A percentile compares a stretch with the other conserved stretches of the same genome.
phyloP scores from a whole-genome alignment of 257 asterid species.

The Ophiorrhiza pumila region DNA sequence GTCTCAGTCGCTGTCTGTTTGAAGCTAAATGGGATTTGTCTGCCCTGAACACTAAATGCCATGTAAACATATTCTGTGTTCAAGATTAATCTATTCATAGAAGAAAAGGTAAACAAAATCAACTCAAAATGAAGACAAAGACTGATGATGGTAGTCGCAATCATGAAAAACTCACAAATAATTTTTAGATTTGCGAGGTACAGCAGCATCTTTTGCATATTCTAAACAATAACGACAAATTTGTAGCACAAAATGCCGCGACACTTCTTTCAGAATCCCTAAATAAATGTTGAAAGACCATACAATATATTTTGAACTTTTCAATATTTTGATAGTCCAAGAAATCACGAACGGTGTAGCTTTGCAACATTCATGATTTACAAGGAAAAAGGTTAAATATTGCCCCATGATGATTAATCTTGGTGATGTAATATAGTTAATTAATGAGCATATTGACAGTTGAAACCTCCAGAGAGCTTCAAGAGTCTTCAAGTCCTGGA shows the following conservation, averaged over 20 bases:
- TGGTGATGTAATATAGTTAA: not conserved
- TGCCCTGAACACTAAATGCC: not conserved
- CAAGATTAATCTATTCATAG: not conserved
- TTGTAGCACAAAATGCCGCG: no score
- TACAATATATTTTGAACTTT: no score
- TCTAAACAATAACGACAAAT: no score
- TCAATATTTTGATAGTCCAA: no score
- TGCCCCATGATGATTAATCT: not conserved
- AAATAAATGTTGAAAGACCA: no score
- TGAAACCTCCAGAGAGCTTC: no score
- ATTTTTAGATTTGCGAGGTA: no score
- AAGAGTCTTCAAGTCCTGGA: slow-evolving; percentile 56
- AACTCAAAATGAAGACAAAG: not conserved
- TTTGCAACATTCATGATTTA: slow-evolving; percentile 12
- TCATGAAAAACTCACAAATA: not conserved
- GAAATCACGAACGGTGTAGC: not conserved
- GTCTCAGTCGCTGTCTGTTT: not conserved
- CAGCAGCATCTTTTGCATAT: no score
- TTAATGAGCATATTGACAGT: not conserved
- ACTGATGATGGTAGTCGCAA: not conserved
- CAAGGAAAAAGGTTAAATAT: not conserved
- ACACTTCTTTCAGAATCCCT: not conserved
- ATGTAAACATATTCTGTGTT: not conserved
- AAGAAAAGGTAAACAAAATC: not conserved
- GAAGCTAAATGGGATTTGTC: not conserved